Base-by-base conservation (phyloP, 305 asterid genomes). In the Plantago lanceolata region DNA sequence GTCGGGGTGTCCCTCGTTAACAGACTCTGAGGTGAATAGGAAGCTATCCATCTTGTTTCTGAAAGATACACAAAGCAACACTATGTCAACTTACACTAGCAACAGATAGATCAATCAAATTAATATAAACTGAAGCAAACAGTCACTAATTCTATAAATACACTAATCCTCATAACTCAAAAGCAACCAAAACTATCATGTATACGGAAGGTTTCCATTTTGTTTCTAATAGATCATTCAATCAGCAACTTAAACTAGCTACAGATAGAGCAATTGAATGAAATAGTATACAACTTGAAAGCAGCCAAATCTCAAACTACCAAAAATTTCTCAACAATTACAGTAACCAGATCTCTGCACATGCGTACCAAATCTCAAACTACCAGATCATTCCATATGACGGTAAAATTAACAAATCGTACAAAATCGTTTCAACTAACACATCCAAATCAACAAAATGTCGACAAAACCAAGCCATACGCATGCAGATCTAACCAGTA, bases 1-100 rank as follows among this genome's bases (percentile, higher is more conserved):
- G 85, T 88, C 96, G 0, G 94, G 95, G 81, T 88, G 96, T 19
- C 96, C 96, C 75, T 88, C 96, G 28, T 85, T 88, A 63, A 88
- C 96, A 0, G 96, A 88, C 71, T 88, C 95, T 13, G 95, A 88
- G 72, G 96, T 88, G 82, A 81, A 88, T 26, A 89, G 79, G 73
- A 89, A 86, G 80, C 93, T 82, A 6, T 86, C 95, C 96, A 89
- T 89, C 31, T 76, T 72, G 68, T 55, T 29, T 61, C 89, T 83
- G 84, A 56, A 64, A 68, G 45, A 35, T 61, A 57, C 19, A 15
- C 13, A 6, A 7, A 26, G 28, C 28, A 14, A 6, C 3, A 20
- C 19, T 49, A 15, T 11, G 45, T 60, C 45, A 57, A 56, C 29
- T 67, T 58, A 63, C 35, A 44, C 4, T 5, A 59, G n/a, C 50